Evolutionary conservation across 2,329 filamentous ascomycete species (phyloP).

Genomic region (Hypomyces rosellus): DNA sequence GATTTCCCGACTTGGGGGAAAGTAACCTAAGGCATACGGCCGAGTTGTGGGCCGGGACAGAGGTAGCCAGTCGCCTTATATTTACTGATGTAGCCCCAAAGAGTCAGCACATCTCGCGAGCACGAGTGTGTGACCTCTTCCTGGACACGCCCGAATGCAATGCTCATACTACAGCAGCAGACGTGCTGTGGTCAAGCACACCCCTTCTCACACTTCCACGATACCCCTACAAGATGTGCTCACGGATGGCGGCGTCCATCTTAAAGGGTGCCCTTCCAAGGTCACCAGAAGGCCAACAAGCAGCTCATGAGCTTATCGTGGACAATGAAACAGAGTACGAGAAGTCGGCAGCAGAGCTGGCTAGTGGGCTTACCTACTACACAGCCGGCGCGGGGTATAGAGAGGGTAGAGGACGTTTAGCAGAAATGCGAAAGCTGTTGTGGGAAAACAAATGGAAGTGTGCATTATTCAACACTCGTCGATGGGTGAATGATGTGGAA

Average conservation of each 20-base stretch:
- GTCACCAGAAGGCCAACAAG: constrained; percentile 56
- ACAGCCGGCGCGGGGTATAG: constrained; percentile 38
- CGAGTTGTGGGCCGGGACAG: constrained; percentile 71
- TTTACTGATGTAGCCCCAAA: constrained; percentile 98
- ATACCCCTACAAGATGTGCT: constrained; percentile 98
- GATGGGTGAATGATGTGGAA: constrained; percentile 90
- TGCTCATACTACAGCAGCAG: constrained; percentile 93
- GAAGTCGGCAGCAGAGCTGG: constrained; percentile 63
- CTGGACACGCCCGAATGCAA: constrained; percentile 98
- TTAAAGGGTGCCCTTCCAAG: constrained; percentile 81
- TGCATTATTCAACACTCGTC: constrained; percentile 80
- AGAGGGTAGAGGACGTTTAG: constrained; percentile 60
- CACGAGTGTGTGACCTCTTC: constrained; percentile 88
- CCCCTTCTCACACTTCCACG: constrained; percentile 84
- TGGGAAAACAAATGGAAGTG: constrained; percentile 82
- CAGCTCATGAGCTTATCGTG: constrained; percentile 71
- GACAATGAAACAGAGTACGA: constrained; percentile 79
- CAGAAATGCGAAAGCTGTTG: constrained; percentile 71
- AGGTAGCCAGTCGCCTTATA: constrained; percentile 78
- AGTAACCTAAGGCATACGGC: constrained; percentile 77
- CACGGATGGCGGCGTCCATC: constrained; percentile 94
- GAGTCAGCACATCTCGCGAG: constrained; percentile 85
- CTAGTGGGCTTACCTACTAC: constrained; percentile 55
- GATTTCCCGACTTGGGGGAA: constrained; percentile 91
- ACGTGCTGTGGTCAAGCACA: constrained; percentile 93